Conservation (phyloP, 768 basidiomycete genomes). For the Kwoniella dejecticola region DNA sequence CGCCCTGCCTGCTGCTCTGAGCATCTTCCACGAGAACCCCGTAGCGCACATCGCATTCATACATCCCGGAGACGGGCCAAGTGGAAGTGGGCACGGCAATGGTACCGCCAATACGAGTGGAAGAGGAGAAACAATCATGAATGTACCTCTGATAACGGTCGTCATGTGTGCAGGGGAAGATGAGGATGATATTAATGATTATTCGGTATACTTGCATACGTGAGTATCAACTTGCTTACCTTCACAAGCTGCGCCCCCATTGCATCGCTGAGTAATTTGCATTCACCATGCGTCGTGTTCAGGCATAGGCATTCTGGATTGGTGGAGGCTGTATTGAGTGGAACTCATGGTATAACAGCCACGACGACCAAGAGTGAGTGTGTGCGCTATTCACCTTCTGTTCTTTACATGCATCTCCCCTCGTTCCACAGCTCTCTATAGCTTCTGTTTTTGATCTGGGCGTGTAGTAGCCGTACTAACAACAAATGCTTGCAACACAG, state of each 20-base stretch:
- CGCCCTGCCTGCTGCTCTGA: constrained; percentile 10
- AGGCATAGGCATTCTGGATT: constrained; percentile 26
- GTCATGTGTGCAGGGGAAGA: constrained; percentile 8
- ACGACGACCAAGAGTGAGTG: constrained; percentile 24
- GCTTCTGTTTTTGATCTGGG: too few species aligned
- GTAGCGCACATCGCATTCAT: constrained; percentile 24
- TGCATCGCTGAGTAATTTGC: too few species aligned
- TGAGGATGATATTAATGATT: constrained; percentile 22
- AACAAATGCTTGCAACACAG: too few species aligned
- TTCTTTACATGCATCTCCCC: too few species aligned
- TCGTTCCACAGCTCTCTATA: too few species aligned
- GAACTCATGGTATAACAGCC: constrained; percentile 17
- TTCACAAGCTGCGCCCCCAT: too few species aligned
- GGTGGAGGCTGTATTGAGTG: constrained; percentile 21
- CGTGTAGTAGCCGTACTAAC: too few species aligned
- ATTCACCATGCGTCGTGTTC: not conserved
- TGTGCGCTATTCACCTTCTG: too few species aligned
- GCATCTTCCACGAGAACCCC: constrained; percentile 15
- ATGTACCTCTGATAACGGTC: constrained; percentile 21
- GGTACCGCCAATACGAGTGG: not conserved
- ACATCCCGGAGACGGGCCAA: constrained; percentile 25
- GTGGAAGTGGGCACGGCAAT: not conserved
- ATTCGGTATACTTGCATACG: constrained; percentile 28
- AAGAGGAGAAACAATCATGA: constrained; percentile 24
- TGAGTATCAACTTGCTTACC: constrained; percentile 4